A percentile compares a stretch with the other conserved stretches of the same genome.
Evolutionary conservation across 2,329 filamentous ascomycete genomes (phyloP).

Genomic region (Colletotrichum orbiculare): DNA sequence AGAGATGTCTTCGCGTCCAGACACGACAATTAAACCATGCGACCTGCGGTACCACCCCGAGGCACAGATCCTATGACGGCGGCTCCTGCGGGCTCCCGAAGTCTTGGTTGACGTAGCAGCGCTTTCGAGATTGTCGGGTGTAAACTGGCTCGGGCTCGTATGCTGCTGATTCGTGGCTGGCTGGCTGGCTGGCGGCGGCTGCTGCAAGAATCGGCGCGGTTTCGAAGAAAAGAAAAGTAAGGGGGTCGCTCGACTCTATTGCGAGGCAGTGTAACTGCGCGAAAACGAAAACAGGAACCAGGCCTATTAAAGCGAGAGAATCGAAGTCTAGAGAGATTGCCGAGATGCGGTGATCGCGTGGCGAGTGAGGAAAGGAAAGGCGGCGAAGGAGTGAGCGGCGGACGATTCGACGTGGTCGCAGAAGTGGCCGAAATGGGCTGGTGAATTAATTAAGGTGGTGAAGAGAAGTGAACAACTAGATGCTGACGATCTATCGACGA

Average conservation of each 20-base stretch:
- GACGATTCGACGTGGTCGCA: slow-evolving; percentile 6
- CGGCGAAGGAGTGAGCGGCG: slow-evolving; percentile 28
- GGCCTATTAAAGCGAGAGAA: slow-evolving; percentile 36
- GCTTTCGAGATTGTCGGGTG: slow-evolving; percentile 31
- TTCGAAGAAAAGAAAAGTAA: slow-evolving; percentile 29
- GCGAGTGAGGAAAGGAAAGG: slow-evolving; percentile 24
- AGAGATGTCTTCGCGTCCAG: slow-evolving; percentile 25
- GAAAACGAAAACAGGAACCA: slow-evolving; percentile 33
- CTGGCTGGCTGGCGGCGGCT: neutral
- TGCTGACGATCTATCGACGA: slow-evolving; percentile 27
- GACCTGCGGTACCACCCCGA: slow-evolving; percentile 28
- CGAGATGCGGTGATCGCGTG: slow-evolving; percentile 18
- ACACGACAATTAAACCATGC: slow-evolving; percentile 25
- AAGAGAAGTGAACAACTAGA: slow-evolving; percentile 19
- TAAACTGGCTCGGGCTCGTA: slow-evolving; percentile 37
- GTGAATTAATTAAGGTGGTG: slow-evolving; percentile 32
- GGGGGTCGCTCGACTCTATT: slow-evolving; percentile 29
- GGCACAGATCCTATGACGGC: slow-evolving; percentile 19
- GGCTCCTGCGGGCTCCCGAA: slow-evolving; percentile 24
- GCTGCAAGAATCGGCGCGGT: slow-evolving; percentile 22
- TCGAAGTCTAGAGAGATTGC: slow-evolving; percentile 30
- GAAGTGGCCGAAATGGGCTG: slow-evolving; percentile 4
- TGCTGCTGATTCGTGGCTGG: neutral
- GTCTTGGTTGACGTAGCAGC: slow-evolving; percentile 18
- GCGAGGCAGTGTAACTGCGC: slow-evolving; percentile 33